Base-by-base conservation (phyloP, 352 stramenopile genomes). In the Hyaloperonospora arabidopsidis region DNA sequence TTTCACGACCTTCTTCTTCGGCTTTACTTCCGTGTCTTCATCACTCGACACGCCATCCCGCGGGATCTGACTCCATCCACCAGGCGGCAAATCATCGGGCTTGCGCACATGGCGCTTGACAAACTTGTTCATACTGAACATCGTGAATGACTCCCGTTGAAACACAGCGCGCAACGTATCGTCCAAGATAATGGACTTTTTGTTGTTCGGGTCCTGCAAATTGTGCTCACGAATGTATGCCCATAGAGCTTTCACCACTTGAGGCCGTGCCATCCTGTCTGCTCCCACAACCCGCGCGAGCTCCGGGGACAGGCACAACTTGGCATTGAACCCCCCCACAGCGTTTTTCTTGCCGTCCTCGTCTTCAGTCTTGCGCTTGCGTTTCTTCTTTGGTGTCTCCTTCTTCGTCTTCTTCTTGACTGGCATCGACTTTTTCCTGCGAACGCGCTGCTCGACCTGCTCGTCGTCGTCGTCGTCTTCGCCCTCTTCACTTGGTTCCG, bases 221-320 rank as follows among this genome's bases (percentile, higher is more conserved):
- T 95, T 65, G 57, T 98, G 77, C 50, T 96, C 87, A 45, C 84
- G 85, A 49, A 98, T 98, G 66, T 98, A 98, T 46, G 95, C 86
- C 95, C 95, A 98, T 1, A 98, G 52, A n/a, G 72, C 68, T 62
- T 98, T 98, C 29, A 98, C 90, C 34, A 98, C 85, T 54, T 97
- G 87, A 7, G 91, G 90, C 1, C 94, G 74, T 1, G 89, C 84
- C 82, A 95, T 94, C 35, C 74, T 70, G 2, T 93, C 81, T 0
- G 76, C 74, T 28, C 89, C 79, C 0, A 96, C 76, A n/a, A 98
- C 78, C 17, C 61, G 56, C 17, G 77, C 80, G 2, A 96, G 75
- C 51, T 89, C 84, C 0, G 85, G 85, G 5, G 79, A 91, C 39
- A 95, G 57, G 34, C 72, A 71, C 38, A 93, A 65, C 61, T 86